Evolutionary conservation across 148 eudicot genomes (phyloP).

Genomic region (Beta vulgaris): DNA sequence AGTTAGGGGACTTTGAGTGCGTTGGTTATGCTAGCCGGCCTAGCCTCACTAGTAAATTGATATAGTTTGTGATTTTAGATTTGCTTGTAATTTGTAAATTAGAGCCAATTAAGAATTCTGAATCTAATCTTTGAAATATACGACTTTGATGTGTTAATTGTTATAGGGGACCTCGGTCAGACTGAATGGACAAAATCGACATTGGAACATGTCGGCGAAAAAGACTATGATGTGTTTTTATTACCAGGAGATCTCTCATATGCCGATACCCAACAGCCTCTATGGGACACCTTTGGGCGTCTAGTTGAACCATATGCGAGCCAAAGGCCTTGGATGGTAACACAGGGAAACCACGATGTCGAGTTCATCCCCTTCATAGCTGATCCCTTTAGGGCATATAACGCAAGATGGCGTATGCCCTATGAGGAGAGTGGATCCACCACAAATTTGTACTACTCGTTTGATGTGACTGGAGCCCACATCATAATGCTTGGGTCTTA

Average conservation of each 20-base stretch:
- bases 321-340: conserved; percentile 75
- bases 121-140: too few relatives aligned
- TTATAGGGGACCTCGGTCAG: conserved; percentile 72
- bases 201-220: conserved; percentile 41
- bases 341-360: conserved; percentile 72
- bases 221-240: conserved; percentile 58
- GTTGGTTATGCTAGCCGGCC: too few relatives aligned
- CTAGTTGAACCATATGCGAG: conserved; percentile 70
- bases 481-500: conserved; percentile 76
- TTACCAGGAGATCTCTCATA: conserved; percentile 78
- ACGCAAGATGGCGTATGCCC: conserved; percentile 73
- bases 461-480: conserved; percentile 58
- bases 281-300: conserved; percentile 83
- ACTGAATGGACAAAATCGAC: conserved; percentile 81
- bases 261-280: conserved; percentile 64
- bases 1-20: too few relatives aligned
- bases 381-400: conserved; percentile 58
- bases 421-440: conserved; percentile 53
- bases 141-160: background rate
- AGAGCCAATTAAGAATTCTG: too few relatives aligned
- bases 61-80: too few relatives aligned
- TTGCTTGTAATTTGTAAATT: too few relatives aligned
- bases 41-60: too few relatives aligned
- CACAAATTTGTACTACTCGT: conserved; percentile 72
- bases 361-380: conserved; percentile 49